phyloP scores from a whole-genome alignment of 805 yeast species.

The Candida chilensis region DNA sequence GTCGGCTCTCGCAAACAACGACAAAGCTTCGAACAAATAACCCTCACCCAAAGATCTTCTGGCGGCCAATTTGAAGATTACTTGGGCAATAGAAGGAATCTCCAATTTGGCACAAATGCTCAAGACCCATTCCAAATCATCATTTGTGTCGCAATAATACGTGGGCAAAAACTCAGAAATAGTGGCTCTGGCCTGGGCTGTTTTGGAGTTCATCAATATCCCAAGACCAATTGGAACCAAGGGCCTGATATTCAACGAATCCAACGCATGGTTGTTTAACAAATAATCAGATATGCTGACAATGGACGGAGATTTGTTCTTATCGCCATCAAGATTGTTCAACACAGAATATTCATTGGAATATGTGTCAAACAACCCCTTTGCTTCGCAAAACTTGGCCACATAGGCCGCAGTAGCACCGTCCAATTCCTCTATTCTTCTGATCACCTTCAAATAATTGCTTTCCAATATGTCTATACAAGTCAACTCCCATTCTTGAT shows the following conservation, averaged over 20 bases:
- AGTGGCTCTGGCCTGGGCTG: slow-evolving; percentile 29
- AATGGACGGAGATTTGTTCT: not conserved
- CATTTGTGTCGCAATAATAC: slow-evolving; percentile 54
- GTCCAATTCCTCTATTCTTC: slow-evolving; percentile 51
- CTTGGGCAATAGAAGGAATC: slow-evolving; percentile 46
- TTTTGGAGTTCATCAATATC: slow-evolving; percentile 37
- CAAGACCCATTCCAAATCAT: slow-evolving; percentile 74
- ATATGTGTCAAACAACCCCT: slow-evolving; percentile 41
- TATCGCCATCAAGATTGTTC: slow-evolving; percentile 6
- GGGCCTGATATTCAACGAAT: slow-evolving; percentile 39
- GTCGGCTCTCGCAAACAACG: slow-evolving; percentile 55
- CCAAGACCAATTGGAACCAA: slow-evolving; percentile 68
- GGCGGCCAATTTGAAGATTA: slow-evolving; percentile 42
- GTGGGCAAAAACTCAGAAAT: slow-evolving; percentile 52
- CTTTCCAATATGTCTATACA: slow-evolving; percentile 49
- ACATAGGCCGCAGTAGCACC: slow-evolving; percentile 55
- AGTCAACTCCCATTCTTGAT: slow-evolving; percentile 38
- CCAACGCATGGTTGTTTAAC: slow-evolving; percentile 44
- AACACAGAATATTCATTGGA: slow-evolving; percentile 9
- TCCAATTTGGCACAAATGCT: slow-evolving; percentile 64
- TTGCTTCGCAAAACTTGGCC: slow-evolving; percentile 54
- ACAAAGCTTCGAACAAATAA: slow-evolving; percentile 51
- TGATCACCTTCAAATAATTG: slow-evolving; percentile 46
- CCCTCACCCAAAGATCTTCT: slow-evolving; percentile 43
- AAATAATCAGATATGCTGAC: slow-evolving; percentile 43